Percentiles rank a stretch among this genome's conserved stretches.
Evolutionary conservation across 2,329 filamentous ascomycete genomes (phyloP).

Genomic region (Diaporthe ilicicola): DNA sequence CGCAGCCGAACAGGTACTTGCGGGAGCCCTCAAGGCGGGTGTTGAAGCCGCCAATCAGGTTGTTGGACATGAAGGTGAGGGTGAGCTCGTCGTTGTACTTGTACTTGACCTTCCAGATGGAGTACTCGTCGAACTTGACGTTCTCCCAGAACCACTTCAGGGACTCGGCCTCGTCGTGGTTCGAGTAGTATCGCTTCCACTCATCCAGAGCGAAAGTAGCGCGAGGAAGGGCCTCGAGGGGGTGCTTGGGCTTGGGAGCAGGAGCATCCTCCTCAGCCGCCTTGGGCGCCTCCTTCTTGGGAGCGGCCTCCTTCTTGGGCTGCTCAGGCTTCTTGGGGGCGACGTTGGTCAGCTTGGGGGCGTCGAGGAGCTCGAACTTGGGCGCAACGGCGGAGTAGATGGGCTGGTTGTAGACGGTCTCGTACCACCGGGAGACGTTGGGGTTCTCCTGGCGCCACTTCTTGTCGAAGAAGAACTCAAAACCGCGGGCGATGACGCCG

Average conservation of each 20-base stretch:
- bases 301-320: slow-evolving; percentile 67
- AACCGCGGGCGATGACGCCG: slow-evolving; percentile 83
- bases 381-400: slow-evolving; percentile 84
- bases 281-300: slow-evolving; percentile 49
- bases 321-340: slow-evolving; percentile 82
- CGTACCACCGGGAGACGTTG: slow-evolving; percentile 91
- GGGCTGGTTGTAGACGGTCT: slow-evolving; percentile 91
- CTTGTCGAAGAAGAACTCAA: slow-evolving; percentile 95
- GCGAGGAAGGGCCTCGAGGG: slow-evolving; percentile 83
- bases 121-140: slow-evolving; percentile 93
- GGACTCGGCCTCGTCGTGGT: slow-evolving; percentile 85
- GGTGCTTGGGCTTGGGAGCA: slow-evolving; percentile 95
- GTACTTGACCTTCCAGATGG: slow-evolving; percentile 92
- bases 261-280: slow-evolving; percentile 59
- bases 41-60: slow-evolving; percentile 98
- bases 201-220: slow-evolving; percentile 88
- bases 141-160: slow-evolving; percentile 99
- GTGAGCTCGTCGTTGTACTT: slow-evolving; percentile 99
- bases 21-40: slow-evolving; percentile 94
- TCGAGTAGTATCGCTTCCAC: slow-evolving; percentile 99
- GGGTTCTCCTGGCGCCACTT: slow-evolving; percentile 84
- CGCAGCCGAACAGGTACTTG: slow-evolving; percentile 96
- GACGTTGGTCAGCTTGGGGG: slow-evolving; percentile 75
- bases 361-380: slow-evolving; percentile 82
- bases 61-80: slow-evolving; percentile 98